Evolutionary conservation across 2,329 filamentous ascomycete species (phyloP).

Genomic region (Whalleya microplaca): DNA sequence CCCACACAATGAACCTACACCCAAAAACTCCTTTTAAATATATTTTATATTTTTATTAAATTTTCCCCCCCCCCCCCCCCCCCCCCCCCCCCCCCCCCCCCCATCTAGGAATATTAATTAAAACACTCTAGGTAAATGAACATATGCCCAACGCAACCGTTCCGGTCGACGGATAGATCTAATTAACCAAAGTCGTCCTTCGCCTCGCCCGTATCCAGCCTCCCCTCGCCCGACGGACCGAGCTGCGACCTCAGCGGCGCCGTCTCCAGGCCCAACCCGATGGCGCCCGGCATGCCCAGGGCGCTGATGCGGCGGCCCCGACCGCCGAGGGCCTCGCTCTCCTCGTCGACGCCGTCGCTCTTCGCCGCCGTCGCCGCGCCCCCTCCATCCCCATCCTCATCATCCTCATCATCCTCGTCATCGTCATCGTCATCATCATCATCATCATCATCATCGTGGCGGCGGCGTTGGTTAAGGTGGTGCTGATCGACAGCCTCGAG

Average conservation of each 20-base stretch:
- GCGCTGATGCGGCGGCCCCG: constrained; percentile 60
- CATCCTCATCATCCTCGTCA: constrained; percentile 2
- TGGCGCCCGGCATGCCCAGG: constrained; percentile 48
- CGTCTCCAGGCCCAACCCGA: constrained; percentile 50
- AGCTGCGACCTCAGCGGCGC: constrained; percentile 46
- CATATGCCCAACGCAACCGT: too few relatives aligned
- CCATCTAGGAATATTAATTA: too few relatives aligned
- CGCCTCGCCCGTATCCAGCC: constrained; percentile 16
- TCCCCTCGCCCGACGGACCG: neutral
- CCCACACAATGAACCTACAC: too few relatives aligned
- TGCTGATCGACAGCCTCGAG: constrained; percentile 45
- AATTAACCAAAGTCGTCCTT: constrained; percentile 34
- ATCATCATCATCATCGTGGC: too few relatives aligned
- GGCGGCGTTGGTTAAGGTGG: too few relatives aligned
- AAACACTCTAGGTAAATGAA: too few relatives aligned
- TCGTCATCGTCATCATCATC: constrained; percentile 28
- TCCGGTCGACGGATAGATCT: neutral
- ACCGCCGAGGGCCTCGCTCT: constrained; percentile 61
- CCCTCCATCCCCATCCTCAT: constrained; percentile 27
- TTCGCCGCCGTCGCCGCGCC: constrained; percentile 20
- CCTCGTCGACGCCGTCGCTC: constrained; percentile 51
- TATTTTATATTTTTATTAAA: too few relatives aligned
- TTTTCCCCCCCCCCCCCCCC: too few relatives aligned
- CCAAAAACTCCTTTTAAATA: too few relatives aligned
- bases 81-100: too few relatives aligned